Evolutionary conservation across 1,139 yeast species (phyloP).

Genomic region (Fermentozyma sake): DNA sequence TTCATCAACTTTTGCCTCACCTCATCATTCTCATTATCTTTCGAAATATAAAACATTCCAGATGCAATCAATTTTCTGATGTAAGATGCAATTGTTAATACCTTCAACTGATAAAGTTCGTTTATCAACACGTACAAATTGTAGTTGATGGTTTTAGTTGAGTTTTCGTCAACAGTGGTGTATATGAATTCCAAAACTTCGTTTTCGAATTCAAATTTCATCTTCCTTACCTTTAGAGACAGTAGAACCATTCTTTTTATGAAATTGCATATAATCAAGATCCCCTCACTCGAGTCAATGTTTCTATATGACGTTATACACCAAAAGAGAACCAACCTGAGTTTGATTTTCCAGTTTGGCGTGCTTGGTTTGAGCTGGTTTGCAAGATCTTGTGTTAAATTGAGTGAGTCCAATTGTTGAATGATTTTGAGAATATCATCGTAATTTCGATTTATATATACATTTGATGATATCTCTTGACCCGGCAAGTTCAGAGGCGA

Average conservation of each 20-base stretch:
- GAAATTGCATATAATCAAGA: conserved; percentile 36
- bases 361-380: conserved; percentile 23
- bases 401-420: conserved; percentile 29
- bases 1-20: conserved; percentile 5
- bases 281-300: conserved; percentile 26
- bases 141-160: conserved; percentile 18
- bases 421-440: conserved; percentile 32
- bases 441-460: conserved; percentile 21
- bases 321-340: conserved; percentile 45
- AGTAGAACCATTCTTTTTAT: conserved; percentile 30
- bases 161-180: conserved; percentile 16
- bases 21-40: conserved; percentile 12
- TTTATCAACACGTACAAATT: conserved; percentile 50
- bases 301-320: conserved; percentile 40
- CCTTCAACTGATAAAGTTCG: conserved; percentile 47
- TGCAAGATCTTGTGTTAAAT: conserved; percentile 29
- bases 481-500: no score
- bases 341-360: conserved; percentile 36
- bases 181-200: conserved; percentile 33
- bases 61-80: conserved; percentile 77
- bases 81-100: conserved; percentile 63
- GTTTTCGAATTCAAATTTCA: conserved; percentile 44
- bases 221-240: conserved; percentile 17
- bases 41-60: conserved; percentile 62
- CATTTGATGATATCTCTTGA: no score